Evolutionary conservation across 208 protist genomes (phyloP), one percentile per base, ranked within the genome.

Genomic region (Crithidia sp.): DNA sequence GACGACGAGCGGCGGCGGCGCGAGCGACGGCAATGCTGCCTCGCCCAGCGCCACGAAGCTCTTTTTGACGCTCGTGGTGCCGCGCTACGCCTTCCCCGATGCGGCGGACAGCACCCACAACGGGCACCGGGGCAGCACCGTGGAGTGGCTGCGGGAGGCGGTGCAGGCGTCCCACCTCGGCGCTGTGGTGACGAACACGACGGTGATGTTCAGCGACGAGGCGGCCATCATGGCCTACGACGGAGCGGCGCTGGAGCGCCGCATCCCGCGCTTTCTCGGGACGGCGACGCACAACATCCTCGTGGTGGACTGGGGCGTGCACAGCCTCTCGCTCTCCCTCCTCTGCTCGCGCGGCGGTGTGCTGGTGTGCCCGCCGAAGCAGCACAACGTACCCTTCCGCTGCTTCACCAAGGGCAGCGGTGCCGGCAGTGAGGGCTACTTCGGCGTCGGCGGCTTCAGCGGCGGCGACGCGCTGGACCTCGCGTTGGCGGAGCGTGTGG

Each of bases 271-370:
- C 61, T 74, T 80, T 44, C 61, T 71, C 36, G 65, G 67, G 28
- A 60, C 58, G 9, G 36, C 64, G 13, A 53, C 74, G 43, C 76
- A 69, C 28, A 85, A 84, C 60, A 81, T 96, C 64, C 76, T 96
- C 9, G 87, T 96, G 2, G 84, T 93, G 45, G 88, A 94, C 81
- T 96, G 92, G 92, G 92, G 92, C 13, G 85, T 81, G 9, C 88
- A 92, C 61, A 79, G 71, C n/a, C 79, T 96, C 7, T 85, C 74
- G 36, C 52, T 96, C 3, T 84, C 80, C 6, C 49, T 86, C 49
- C 77, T 91, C 56, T 79, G 73, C 56, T 75, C 75, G 3, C 75
- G 81, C 40, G 88, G 87, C 67, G 91, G 91, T 8, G 71, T 79
- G n/a, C 71, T 93, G 44, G 77, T 76, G n/a, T 73, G 65, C 60